Evolutionary conservation across 805 yeast species (phyloP).

Genomic region (Candida patagonica): DNA sequence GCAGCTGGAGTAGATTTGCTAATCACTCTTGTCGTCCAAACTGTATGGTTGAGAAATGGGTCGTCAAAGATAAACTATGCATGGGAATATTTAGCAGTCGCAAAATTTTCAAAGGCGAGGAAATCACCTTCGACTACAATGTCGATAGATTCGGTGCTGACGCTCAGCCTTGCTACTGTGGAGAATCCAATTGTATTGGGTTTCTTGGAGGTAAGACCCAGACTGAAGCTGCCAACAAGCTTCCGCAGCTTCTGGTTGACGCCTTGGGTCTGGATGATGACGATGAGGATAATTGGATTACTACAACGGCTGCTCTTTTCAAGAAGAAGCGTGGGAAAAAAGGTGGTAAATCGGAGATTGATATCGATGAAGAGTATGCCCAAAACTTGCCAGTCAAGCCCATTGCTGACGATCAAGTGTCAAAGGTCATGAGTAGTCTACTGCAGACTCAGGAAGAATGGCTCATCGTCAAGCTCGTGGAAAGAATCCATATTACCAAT

Average conservation of each 20-base stretch:
- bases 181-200: slow-evolving; percentile 85
- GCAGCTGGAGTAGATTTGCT: slow-evolving; percentile 82
- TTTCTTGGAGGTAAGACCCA: slow-evolving; percentile 95
- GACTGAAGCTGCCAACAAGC: slow-evolving; percentile 75
- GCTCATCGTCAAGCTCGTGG: slow-evolving; percentile 56
- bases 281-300: slow-evolving; percentile 48
- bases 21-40: slow-evolving; percentile 95
- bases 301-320: slow-evolving; percentile 42
- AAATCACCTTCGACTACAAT: slow-evolving; percentile 84
- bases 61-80: slow-evolving; percentile 75
- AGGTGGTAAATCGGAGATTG: slow-evolving; percentile 6
- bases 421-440: slow-evolving; percentile 71
- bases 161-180: slow-evolving; percentile 91
- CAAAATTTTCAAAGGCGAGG: slow-evolving; percentile 66
- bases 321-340: slow-evolving; percentile 34
- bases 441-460: slow-evolving; percentile 65
- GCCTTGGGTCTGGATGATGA: slow-evolving; percentile 66
- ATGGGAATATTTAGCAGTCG: slow-evolving; percentile 95
- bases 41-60: slow-evolving; percentile 95
- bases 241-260: slow-evolving; percentile 76
- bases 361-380: slow-evolving; percentile 49
- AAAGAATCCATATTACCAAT: slow-evolving; percentile 50
- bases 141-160: slow-evolving; percentile 95
- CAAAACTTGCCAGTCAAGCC: slow-evolving; percentile 46
- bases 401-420: slow-evolving; percentile 49